phyloP scores from a whole-genome alignment of 2,329 filamentous ascomycete genomes.

The Alternaria burnsii region DNA sequence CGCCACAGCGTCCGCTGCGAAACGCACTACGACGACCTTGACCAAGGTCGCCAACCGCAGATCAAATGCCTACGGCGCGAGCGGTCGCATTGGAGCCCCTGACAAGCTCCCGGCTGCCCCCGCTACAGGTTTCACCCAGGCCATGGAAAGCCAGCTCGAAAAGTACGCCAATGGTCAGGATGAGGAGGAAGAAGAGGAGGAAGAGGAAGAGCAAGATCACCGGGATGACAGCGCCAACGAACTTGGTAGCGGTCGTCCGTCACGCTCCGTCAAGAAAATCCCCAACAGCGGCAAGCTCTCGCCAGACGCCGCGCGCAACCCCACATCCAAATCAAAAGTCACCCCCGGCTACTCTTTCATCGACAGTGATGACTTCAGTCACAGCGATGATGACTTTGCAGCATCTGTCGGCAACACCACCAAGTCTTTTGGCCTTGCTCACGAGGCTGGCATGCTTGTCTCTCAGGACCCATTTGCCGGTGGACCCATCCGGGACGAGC shows the following conservation, averaged over 20 bases:
- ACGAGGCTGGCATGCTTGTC: slow-evolving; percentile 46
- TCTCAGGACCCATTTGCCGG: slow-evolving; percentile 10
- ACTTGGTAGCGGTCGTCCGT: slow-evolving; percentile 12
- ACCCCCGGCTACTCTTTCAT: slow-evolving; percentile 28
- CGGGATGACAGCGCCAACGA: slow-evolving; percentile 25
- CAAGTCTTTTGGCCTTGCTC: slow-evolving; percentile 46
- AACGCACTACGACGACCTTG: slow-evolving; percentile 36
- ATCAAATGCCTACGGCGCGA: slow-evolving; percentile 50
- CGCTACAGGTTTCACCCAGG: slow-evolving; percentile 44
- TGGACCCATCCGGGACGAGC: slow-evolving; percentile 7
- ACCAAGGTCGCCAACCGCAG: slow-evolving; percentile 42
- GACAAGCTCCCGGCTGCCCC: slow-evolving; percentile 37
- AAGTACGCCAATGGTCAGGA: slow-evolving; percentile 37
- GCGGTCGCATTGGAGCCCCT: slow-evolving; percentile 42
- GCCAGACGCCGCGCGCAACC: slow-evolving; percentile 3
- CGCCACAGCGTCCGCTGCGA: slow-evolving; percentile 24
- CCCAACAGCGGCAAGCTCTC: slow-evolving; percentile 17
- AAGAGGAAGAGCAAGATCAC: slow-evolving; percentile 13
- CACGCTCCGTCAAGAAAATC: slow-evolving; percentile 1
- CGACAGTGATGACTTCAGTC: slow-evolving; percentile 28
- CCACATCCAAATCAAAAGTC: slow-evolving; percentile 3
- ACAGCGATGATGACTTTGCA: slow-evolving; percentile 33
- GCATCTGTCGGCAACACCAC: slow-evolving; percentile 37
- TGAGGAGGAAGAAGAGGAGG: slow-evolving; percentile 22
- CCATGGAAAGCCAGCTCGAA: slow-evolving; percentile 41